phyloP scores from a whole-genome alignment of 345 rosid species.

The Clausena lansium region DNA sequence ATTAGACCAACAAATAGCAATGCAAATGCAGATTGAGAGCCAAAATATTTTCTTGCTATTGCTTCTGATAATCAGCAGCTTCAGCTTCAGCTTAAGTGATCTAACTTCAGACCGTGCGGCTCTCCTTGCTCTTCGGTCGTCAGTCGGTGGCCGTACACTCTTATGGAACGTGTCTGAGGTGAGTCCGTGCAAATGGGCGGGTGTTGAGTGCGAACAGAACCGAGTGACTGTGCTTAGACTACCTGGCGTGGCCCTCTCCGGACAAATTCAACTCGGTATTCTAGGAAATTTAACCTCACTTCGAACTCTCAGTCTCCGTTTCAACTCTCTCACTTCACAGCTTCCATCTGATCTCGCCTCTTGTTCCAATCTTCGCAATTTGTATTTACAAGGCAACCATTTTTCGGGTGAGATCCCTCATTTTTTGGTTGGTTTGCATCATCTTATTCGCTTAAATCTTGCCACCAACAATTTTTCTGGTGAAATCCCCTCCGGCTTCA shows the following conservation, averaged over 20 bases:
- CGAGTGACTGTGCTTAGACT: slow-evolving; percentile 77
- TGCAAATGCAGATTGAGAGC: no score
- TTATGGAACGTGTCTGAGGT: slow-evolving; percentile 55
- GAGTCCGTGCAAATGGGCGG: slow-evolving; percentile 83
- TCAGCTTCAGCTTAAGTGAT: slow-evolving; percentile 28
- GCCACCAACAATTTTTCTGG: slow-evolving; percentile 69
- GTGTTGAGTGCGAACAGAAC: slow-evolving; percentile 58
- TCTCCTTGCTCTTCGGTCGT: slow-evolving; percentile 69
- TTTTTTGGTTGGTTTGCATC: slow-evolving; percentile 50
- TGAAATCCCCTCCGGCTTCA: slow-evolving; percentile 49
- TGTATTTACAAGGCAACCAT: slow-evolving; percentile 77
- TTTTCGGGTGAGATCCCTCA: slow-evolving; percentile 78
- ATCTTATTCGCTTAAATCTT: slow-evolving; percentile 62
- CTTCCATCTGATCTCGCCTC: slow-evolving; percentile 76
- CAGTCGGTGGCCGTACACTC: slow-evolving; percentile 80
- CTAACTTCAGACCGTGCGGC: slow-evolving; percentile 79
- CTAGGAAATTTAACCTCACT: slow-evolving; percentile 75
- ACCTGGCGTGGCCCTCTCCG: slow-evolving; percentile 79
- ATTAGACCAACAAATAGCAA: no score
- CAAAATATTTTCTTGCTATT: no score
- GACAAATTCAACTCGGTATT: slow-evolving; percentile 62
- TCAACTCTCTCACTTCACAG: slow-evolving; percentile 59
- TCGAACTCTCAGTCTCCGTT: slow-evolving; percentile 81
- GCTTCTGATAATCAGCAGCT: no score
- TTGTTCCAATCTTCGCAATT: slow-evolving; percentile 58